phyloP scores from a whole-genome alignment of 2,329 filamentous ascomycete species.

The Talaromyces sp. region DNA sequence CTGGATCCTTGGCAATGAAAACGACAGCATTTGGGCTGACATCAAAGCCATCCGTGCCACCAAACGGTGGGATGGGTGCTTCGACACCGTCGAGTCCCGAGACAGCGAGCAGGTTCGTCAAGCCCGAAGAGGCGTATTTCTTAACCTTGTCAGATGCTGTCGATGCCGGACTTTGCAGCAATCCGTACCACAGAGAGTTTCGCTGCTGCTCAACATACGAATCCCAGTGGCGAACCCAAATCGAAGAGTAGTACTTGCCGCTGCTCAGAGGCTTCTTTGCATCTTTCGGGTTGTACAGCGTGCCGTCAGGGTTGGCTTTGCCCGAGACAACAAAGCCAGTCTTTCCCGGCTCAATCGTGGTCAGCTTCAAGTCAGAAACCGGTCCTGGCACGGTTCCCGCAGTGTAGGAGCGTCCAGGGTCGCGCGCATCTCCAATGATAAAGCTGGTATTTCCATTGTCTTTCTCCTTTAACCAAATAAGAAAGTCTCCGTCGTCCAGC shows the following conservation, averaged over 20 bases:
- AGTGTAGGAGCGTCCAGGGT: conserved; percentile 38
- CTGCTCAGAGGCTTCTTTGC: conserved; percentile 42
- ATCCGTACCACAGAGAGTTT: conserved; percentile 47
- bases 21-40: conserved; percentile 42
- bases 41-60: conserved; percentile 44
- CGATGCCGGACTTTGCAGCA: conserved; percentile 38
- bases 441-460: conserved; percentile 45
- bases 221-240: conserved; percentile 54
- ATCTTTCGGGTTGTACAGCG: conserved; percentile 48
- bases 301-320: conserved; percentile 44
- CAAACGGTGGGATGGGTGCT: conserved; percentile 46
- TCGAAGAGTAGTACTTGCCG: conserved; percentile 46
- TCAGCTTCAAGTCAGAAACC: conserved; percentile 44
- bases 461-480: conserved; percentile 44
- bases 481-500: conserved; percentile 38
- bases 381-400: conserved; percentile 44
- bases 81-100: conserved; percentile 38
- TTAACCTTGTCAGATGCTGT: conserved; percentile 34
- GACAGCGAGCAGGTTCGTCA: conserved; percentile 41
- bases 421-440: conserved; percentile 38
- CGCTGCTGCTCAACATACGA: conserved; percentile 46
- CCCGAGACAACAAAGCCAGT: conserved; percentile 45
- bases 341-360: conserved; percentile 36
- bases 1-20: conserved; percentile 45
- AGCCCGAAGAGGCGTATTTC: conserved; percentile 35